A percentile compares a stretch with the other conserved stretches of the same genome.
These are phyloP conservation scores for Calonectria honghensis DNA, from an alignment of 2,329 filamentous ascomycete genomes.

Conservation along the genomic window DNA sequence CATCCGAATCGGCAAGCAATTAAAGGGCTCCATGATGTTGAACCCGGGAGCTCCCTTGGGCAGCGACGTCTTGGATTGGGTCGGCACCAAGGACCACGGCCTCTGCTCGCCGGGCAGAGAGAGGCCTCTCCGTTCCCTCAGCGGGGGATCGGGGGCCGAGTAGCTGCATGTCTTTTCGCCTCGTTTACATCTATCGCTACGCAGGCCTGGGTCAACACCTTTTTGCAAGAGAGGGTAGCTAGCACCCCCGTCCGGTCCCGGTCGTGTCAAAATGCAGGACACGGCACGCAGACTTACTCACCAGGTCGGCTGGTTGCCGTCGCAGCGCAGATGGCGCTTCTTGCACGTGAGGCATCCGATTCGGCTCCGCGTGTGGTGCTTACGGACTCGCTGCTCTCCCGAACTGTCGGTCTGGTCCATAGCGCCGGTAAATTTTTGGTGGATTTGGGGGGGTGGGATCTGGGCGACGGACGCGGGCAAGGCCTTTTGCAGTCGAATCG, in stretches of 20 bases:
- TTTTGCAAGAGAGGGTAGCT: neutral
- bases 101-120: slow-evolving; percentile 9
- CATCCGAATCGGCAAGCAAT: slow-evolving; percentile 16
- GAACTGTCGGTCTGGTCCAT: slow-evolving; percentile 4
- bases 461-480: neutral
- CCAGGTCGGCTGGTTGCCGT: slow-evolving; percentile 41
- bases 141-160: neutral
- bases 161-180: neutral
- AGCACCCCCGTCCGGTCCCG: neutral
- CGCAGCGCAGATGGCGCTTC: slow-evolving; percentile 50
- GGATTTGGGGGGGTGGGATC: neutral
- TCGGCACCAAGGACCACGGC: neutral
- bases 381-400: slow-evolving; percentile 35
- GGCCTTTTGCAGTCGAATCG: neutral
- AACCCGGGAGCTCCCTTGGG: neutral
- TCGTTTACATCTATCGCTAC: neutral
- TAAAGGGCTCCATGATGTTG: slow-evolving; percentile 11
- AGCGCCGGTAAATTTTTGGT: neutral
- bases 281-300: neutral
- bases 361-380: slow-evolving; percentile 49
- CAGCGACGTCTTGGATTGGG: neutral
- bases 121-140: slow-evolving; percentile 1
- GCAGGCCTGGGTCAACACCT: neutral
- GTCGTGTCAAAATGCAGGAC: neutral
- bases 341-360: slow-evolving; percentile 50